These are phyloP conservation scores for Medicago ruthenica DNA, from an alignment of 306 rosid species.

Conservation along the genomic window DNA sequence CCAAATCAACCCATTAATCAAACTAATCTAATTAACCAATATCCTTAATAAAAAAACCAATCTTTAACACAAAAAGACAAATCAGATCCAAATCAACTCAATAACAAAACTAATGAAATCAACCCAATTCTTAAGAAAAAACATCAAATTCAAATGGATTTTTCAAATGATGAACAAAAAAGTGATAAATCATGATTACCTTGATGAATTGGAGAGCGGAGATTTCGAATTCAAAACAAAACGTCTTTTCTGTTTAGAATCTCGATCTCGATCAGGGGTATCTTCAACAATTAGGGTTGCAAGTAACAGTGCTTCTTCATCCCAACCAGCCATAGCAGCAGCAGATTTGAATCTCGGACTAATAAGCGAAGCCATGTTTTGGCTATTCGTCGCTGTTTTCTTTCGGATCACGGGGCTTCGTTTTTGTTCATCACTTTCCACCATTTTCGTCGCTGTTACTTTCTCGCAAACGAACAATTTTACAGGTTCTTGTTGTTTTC, in stretches of 20 bases:
- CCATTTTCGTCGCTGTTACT: constrained; percentile 47
- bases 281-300: constrained; percentile 86
- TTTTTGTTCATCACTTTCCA: constrained; percentile 50
- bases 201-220: constrained; percentile 70
- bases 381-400: constrained; percentile 31
- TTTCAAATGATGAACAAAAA: neutral
- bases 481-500: neutral
- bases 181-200: constrained; percentile 37
- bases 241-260: constrained; percentile 59
- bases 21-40: neutral
- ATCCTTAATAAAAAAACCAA: constrained; percentile 11
- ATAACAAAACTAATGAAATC: too few relatives aligned
- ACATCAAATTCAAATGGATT: neutral
- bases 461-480: neutral
- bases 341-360: constrained; percentile 89
- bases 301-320: constrained; percentile 74
- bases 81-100: neutral
- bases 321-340: constrained; percentile 99
- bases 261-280: constrained; percentile 82
- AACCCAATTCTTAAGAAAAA: neutral
- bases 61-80: neutral
- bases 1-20: neutral
- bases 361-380: constrained; percentile 42
- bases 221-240: constrained; percentile 56
- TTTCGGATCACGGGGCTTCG: constrained; percentile 47